Evolutionary conservation across 2,329 filamentous ascomycete species (phyloP), one percentile per base, ranked within the genome.

Genomic region (Sclerotiophoma versabilis): DNA sequence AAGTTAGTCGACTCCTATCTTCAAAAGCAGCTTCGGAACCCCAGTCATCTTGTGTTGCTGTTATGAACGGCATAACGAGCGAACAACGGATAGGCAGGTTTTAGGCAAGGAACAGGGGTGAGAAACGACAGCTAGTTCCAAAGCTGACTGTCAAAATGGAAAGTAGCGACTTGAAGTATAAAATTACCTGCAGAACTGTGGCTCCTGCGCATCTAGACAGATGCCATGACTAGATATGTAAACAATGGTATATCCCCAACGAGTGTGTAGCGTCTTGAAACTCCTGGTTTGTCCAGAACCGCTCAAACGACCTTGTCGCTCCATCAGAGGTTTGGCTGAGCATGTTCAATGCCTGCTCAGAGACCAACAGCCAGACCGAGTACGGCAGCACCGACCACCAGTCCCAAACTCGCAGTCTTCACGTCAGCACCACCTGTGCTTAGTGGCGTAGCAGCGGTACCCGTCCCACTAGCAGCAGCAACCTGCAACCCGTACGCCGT

Each of bases 401-500:
- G 38, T 1, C 61, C 65, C 14, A 64, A n/a, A 2, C 60, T 64
- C n/a, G 54, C 63, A 5, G 58, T 68, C 37, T 38, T 60, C 52
- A 52, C 58, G 7, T 57, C 58, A 17, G 48, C 60, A 2, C 37
- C 59, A 3, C 54, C 62, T n/a, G 57, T 54, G 20, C 59, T 43
- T 3, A 14, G 30, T 23, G n/a, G n/a, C 19, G 41, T 38, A 47
- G 23, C 42, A n/a, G 43, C 44, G 20, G 49, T 48, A 26, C 9
- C 47, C 15, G 58, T 52, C 1, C 36, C 60, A 36, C 58, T 55
- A 0, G 70, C 71, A 39, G 68, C 62, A 7, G 70, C 71, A 60
- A 74, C 72, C 49, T 68, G 62, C 37, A 75, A 32, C 8, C 72
- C 73, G 54, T 59, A 73, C 39, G 57, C 62, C 9, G 70, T 73